Base-by-base conservation (phyloP, 2,329 filamentous ascomycete genomes). In the Ilyonectria mors-panacis region DNA sequence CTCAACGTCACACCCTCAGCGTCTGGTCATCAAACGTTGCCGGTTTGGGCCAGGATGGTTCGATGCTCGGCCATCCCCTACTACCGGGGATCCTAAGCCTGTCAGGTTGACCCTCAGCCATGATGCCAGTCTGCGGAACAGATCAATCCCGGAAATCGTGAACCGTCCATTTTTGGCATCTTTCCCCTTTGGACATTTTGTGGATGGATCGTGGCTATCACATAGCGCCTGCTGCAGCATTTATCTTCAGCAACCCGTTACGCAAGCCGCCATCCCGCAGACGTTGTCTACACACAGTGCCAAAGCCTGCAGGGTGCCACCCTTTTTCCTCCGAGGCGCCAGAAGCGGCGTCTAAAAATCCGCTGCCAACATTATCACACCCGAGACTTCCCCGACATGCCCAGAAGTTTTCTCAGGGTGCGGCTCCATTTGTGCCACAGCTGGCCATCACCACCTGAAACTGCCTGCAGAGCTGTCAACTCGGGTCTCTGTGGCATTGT, bases 401-500 rank as follows among this genome's bases (percentile, higher is more conserved):
- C 42, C 50, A 58, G 9, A 47, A 23, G 35, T 21, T 30, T 35
- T 53, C 50, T 33, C 17, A 13, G 44, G 26, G 48, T 35, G 17
- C 23, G 23, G 51, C 42, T 66, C 64, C 64, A 65, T 67, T 57
- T 23, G 35, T 53, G 21, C 55, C 37, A 47, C 44, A 19, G 48
- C 44, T 58, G 37, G 54, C 54, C 55, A 53, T 26, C 39, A 63
- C 51, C 55, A 65, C 65, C 61, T 68, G 65, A 68, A 68, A 68
- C 65, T 21, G 23, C 19, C 53, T 53, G 45, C 23, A 60, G 47
- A 65, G 23, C 59, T 55, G 47, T 57, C 55, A 62, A 48, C 45
- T 62, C 37, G 37, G 35, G 19, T 51, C 28, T 58, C 39, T 37
- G 54, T 53, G 33, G 26, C 59, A 59, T 59, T 23, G 39, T n/a